Percentiles rank a stretch among this genome's conserved stretches.
Conservation (phyloP, 805 yeast genomes). For the Suhomyces tanzawaensis region DNA sequence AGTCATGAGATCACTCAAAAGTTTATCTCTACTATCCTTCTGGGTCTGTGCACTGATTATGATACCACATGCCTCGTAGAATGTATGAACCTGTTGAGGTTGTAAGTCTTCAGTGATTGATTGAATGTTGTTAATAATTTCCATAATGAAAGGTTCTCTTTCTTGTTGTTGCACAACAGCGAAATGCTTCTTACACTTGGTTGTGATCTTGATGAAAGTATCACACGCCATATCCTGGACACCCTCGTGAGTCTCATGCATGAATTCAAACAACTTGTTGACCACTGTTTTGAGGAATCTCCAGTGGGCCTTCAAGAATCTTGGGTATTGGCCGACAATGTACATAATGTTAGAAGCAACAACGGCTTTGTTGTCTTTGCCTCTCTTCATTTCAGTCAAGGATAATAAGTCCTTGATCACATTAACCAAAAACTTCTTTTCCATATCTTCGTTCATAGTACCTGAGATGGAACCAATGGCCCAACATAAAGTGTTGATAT, state of each 20-base stretch:
- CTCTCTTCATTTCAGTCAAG: constrained; percentile 92
- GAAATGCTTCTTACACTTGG: constrained; percentile 93
- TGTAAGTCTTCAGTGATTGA: constrained; percentile 85
- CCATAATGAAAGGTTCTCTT: constrained; percentile 85
- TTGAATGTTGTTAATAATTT: constrained; percentile 80
- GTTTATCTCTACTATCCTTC: constrained; percentile 62
- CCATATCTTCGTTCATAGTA: constrained; percentile 97
- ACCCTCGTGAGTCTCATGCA: constrained; percentile 99
- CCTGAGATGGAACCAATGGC: constrained; percentile 99
- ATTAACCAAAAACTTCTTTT: constrained; percentile 86
- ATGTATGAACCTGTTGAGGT: constrained; percentile 97
- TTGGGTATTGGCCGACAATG: constrained; percentile 98
- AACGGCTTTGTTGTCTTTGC: constrained; percentile 97
- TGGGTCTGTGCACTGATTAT: constrained; percentile 85
- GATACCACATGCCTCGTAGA: constrained; percentile 95
- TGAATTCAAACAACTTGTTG: constrained; percentile 91
- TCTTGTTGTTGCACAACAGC: constrained; percentile 85
- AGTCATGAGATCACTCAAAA: constrained; percentile 77
- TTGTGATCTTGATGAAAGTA: constrained; percentile 93
- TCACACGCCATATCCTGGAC: constrained; percentile 99
- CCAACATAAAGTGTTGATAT: constrained; percentile 96
- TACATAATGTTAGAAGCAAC: constrained; percentile 99
- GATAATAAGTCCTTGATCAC: constrained; percentile 91
- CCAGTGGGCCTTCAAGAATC: constrained; percentile 98
- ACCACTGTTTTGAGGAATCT: constrained; percentile 94